Percentiles rank a stretch among this genome's conserved stretches.
Evolutionary conservation across 2,329 filamentous ascomycete genomes (phyloP).

Genomic region (Talaromyces atroroseus): DNA sequence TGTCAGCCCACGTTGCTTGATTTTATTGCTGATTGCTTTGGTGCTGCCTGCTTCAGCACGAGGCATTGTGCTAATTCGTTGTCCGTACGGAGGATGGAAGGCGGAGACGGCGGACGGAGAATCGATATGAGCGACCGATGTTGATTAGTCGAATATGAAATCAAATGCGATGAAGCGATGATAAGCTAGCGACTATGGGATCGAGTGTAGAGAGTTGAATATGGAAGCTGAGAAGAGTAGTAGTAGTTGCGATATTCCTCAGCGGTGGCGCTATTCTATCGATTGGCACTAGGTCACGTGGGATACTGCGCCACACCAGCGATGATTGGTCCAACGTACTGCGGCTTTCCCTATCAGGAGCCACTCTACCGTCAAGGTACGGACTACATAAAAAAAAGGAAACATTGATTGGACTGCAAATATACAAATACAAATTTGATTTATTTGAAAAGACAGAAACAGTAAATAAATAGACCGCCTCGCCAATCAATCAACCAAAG

Average conservation of each 20-base stretch:
- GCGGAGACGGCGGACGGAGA: too few relatives aligned
- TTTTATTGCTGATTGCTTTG: constrained; percentile 86
- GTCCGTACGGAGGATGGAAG: background rate
- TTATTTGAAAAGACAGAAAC: background rate
- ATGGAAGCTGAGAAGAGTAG: background rate
- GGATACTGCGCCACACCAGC: background rate
- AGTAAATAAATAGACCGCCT: background rate
- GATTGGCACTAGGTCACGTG: background rate
- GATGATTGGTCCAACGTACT: background rate
- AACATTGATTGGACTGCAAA: too few relatives aligned
- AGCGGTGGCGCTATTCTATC: background rate
- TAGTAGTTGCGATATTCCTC: background rate
- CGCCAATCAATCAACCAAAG: background rate
- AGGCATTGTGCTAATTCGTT: constrained; percentile 49
- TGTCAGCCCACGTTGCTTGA: constrained; percentile 67
- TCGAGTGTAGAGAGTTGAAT: background rate
- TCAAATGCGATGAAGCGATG: background rate
- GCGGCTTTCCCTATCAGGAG: background rate
- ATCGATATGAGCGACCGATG: background rate
- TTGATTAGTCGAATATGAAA: background rate
- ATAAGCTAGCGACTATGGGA: background rate
- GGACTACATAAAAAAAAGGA: too few relatives aligned
- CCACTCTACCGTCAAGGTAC: background rate
- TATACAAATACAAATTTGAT: background rate
- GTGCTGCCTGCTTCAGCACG: constrained; percentile 87